Percentiles rank a stretch among this genome's conserved stretches.
Evolutionary conservation across 1,284 basidiomycete species (phyloP).

Genomic region (Ustilago loliicola): DNA sequence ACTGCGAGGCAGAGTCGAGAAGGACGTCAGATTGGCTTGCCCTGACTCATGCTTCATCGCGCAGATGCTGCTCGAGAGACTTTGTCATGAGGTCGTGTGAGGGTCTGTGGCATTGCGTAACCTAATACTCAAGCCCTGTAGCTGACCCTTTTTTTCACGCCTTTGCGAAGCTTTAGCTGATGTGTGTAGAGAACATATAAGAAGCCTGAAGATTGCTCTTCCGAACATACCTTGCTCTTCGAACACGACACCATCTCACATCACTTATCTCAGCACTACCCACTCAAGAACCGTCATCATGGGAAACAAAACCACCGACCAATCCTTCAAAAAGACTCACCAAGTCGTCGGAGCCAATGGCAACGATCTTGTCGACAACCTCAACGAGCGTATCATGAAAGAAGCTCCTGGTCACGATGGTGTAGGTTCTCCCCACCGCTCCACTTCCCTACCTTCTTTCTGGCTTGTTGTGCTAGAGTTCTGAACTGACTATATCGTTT

Average conservation of each 20-base stretch:
- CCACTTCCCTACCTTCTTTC: not conserved
- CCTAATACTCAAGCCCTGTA: not conserved
- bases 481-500: not conserved
- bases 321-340: constrained; percentile 50
- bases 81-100: not conserved
- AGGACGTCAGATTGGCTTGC: not conserved
- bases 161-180: not conserved
- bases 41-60: not conserved
- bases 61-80: not conserved
- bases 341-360: constrained; percentile 53
- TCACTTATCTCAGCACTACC: not conserved
- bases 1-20: not conserved
- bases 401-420: constrained; percentile 49
- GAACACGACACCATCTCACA: not conserved
- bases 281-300: constrained; percentile 3
- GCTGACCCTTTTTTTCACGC: not conserved
- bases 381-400: constrained; percentile 49
- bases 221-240: not conserved
- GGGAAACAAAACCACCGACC: constrained; percentile 46
- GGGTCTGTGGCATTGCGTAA: constrained; percentile 14
- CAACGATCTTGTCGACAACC: constrained; percentile 42
- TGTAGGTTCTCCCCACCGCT: constrained; percentile 16
- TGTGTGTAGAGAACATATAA: not conserved
- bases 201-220: not conserved
- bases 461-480: too few species aligned